phyloP scores from a whole-genome alignment of 495 filamentous ascomycete genomes.

The Apodospora peruviana region DNA sequence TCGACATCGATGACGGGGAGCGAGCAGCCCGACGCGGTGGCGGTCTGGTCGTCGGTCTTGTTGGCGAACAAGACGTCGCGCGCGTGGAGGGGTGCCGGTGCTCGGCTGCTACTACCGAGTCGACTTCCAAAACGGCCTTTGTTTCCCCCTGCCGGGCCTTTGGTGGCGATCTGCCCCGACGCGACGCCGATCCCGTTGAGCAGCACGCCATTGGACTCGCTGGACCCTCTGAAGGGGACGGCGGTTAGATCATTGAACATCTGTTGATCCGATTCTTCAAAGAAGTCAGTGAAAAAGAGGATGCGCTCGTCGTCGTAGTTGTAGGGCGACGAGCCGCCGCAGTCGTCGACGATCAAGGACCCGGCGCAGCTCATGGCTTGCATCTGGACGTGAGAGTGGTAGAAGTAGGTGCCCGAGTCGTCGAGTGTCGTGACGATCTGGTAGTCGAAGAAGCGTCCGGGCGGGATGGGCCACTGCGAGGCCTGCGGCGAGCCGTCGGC shows the following conservation, averaged over 20 bases:
- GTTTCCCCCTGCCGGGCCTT: conserved; percentile 24
- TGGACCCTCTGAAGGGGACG: conserved; percentile 36
- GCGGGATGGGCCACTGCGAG: conserved; percentile 55
- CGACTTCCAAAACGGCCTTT: conserved; percentile 13
- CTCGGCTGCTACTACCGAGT: conserved; percentile 5
- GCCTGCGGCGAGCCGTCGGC: conserved; percentile 49
- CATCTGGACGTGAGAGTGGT: conserved; percentile 55
- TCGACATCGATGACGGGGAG: conserved; percentile 49
- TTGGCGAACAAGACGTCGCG: neutral
- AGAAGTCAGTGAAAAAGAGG: conserved; percentile 47
- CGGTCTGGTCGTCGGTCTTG: conserved; percentile 4
- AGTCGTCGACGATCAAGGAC: conserved; percentile 50
- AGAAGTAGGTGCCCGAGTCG: conserved; percentile 54
- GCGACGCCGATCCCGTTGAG: conserved; percentile 43
- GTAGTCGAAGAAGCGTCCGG: conserved; percentile 57
- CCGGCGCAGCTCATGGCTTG: conserved; percentile 50
- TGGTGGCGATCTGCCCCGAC: conserved; percentile 18
- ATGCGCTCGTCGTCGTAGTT: conserved; percentile 53
- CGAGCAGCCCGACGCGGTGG: conserved; percentile 33
- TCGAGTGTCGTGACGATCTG: conserved; percentile 44
- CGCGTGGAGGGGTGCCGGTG: neutral
- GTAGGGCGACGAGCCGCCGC: conserved; percentile 33
- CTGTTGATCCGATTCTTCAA: conserved; percentile 35
- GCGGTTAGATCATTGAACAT: conserved; percentile 36
- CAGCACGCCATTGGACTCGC: conserved; percentile 44